A percentile compares a stretch with the other conserved stretches of the same genome.
phyloP scores from a whole-genome alignment of 176 grass and related monocot species.

The Cymbopogon citratus region DNA sequence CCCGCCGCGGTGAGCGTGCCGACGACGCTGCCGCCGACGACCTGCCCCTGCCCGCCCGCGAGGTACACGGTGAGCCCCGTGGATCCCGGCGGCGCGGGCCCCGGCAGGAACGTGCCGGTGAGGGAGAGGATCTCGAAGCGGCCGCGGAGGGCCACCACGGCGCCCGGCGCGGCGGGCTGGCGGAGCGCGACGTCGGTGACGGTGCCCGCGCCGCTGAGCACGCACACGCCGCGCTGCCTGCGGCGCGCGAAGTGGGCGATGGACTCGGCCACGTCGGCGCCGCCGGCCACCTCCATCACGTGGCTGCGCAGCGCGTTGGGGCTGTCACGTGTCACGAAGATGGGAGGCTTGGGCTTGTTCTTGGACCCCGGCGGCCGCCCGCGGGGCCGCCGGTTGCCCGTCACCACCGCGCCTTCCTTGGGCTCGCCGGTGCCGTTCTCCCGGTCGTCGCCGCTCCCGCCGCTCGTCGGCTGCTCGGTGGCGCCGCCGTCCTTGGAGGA shows the following conservation, averaged over 20 bases:
- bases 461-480: constrained; percentile 30
- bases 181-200: constrained; percentile 64
- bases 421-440: constrained; percentile 48
- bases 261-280: constrained; percentile 71
- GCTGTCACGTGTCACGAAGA: constrained; percentile 82
- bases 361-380: constrained; percentile 75
- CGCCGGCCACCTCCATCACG: constrained; percentile 71
- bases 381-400: constrained; percentile 55
- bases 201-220: constrained; percentile 69
- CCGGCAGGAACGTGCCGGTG: constrained; percentile 73
- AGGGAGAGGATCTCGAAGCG: constrained; percentile 81
- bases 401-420: constrained; percentile 58
- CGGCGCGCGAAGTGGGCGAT: constrained; percentile 77
- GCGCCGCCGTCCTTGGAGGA: constrained; percentile 26
- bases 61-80: constrained; percentile 81
- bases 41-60: constrained; percentile 69
- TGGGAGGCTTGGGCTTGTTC: constrained; percentile 85
- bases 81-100: constrained; percentile 64
- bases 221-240: constrained; percentile 73
- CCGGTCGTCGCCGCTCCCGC: constrained; percentile 32
- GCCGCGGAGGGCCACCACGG: constrained; percentile 66
- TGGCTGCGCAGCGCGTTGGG: constrained; percentile 81
- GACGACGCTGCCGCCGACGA: constrained; percentile 74
- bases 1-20: constrained; percentile 75
- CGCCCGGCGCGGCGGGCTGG: constrained; percentile 54